Percentiles rank a stretch among this genome's conserved stretches.
Conservation (phyloP, 1,284 basidiomycete genomes). For the Boletus smithii region DNA sequence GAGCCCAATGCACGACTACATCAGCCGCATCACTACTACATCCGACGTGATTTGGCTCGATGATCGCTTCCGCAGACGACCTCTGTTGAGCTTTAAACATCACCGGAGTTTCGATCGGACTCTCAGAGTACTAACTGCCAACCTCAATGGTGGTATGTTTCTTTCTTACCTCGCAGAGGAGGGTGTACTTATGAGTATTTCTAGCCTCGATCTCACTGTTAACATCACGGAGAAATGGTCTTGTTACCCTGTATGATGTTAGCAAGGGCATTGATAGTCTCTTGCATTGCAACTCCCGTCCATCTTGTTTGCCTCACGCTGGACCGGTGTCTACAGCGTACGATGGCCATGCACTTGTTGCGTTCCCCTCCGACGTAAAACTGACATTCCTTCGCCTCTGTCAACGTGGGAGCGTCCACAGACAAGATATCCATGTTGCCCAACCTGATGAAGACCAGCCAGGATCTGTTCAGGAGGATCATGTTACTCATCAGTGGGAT, state of each 20-base stretch:
- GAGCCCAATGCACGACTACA: conserved; percentile 38
- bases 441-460: conserved; percentile 5
- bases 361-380: conserved; percentile 33
- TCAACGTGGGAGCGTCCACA: conserved; percentile 46
- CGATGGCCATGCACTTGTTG: conserved; percentile 46
- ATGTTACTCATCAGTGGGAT: conserved; percentile 38
- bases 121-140: conserved; percentile 43
- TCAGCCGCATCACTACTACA: conserved; percentile 56
- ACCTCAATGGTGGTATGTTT: conserved; percentile 38
- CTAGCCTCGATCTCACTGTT: conserved; percentile 49
- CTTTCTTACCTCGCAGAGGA: neutral
- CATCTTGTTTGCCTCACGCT: conserved; percentile 44
- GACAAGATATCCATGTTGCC: conserved; percentile 38
- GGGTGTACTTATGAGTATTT: conserved; percentile 6
- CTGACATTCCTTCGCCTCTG: conserved; percentile 47
- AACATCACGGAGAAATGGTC: conserved; percentile 52
- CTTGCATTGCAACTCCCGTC: conserved; percentile 42
- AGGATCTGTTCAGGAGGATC: conserved; percentile 1
- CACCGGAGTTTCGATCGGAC: conserved; percentile 57
- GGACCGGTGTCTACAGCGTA: conserved; percentile 31
- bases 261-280: conserved; percentile 39
- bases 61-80: conserved; percentile 48
- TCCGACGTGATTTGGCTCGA: conserved; percentile 66
- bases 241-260: conserved; percentile 64
- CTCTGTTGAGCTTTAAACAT: conserved; percentile 61